Evolutionary conservation across 2,329 filamentous ascomycete species (phyloP).

Genomic region (Thielaviopsis euricoi): DNA sequence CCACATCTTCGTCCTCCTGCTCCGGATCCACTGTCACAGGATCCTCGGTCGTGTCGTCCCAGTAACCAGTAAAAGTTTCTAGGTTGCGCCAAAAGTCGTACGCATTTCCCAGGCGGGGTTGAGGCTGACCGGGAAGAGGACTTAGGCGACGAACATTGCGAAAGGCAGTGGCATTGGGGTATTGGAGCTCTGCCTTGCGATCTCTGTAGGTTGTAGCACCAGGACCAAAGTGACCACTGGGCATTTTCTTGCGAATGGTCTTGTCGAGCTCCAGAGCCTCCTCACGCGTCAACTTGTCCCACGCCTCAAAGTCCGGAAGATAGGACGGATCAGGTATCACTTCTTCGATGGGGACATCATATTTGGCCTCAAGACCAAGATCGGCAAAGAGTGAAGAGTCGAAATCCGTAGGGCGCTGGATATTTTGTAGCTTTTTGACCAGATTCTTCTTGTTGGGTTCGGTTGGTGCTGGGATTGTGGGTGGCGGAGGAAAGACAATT

Average conservation of each 20-base stretch:
- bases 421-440: slow-evolving; percentile 33
- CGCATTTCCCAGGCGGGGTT: slow-evolving; percentile 41
- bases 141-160: slow-evolving; percentile 43
- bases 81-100: slow-evolving; percentile 51
- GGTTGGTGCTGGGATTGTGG: slow-evolving; percentile 14
- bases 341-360: slow-evolving; percentile 29
- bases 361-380: slow-evolving; percentile 38
- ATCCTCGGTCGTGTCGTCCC: slow-evolving; percentile 40
- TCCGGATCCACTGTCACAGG: slow-evolving; percentile 13
- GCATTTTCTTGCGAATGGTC: slow-evolving; percentile 30
- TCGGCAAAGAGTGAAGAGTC: slow-evolving; percentile 35
- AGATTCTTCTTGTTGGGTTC: slow-evolving; percentile 22
- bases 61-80: slow-evolving; percentile 40
- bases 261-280: slow-evolving; percentile 32
- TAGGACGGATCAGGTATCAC: slow-evolving; percentile 37
- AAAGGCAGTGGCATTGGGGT: slow-evolving; percentile 41
- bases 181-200: slow-evolving; percentile 38
- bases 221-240: slow-evolving; percentile 37
- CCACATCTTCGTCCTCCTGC: neutral
- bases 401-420: slow-evolving; percentile 36
- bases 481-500: slow-evolving; percentile 28
- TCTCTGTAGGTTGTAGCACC: slow-evolving; percentile 42
- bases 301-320: slow-evolving; percentile 36
- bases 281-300: slow-evolving; percentile 33
- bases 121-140: slow-evolving; percentile 33